These are phyloP conservation scores for Ophiosphaerella narmari DNA, from an alignment of 2,329 filamentous ascomycete species.

Conservation along the genomic window DNA sequence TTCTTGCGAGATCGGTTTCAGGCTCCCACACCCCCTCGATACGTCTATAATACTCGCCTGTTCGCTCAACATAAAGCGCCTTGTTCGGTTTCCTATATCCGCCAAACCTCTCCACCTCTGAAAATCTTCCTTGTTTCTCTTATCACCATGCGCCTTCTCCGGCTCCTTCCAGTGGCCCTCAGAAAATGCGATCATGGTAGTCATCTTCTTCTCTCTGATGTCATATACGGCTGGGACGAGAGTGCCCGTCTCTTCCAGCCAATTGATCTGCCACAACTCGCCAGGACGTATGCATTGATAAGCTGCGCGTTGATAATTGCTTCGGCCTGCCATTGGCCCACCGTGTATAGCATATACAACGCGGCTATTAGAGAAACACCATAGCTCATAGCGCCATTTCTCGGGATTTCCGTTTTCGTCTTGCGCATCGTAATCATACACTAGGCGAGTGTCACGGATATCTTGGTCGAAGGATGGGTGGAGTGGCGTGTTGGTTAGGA, in stretches of 20 bases:
- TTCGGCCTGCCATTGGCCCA: slow-evolving; percentile 57
- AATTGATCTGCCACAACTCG: slow-evolving; percentile 65
- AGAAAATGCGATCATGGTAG: slow-evolving; percentile 59
- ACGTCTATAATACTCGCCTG: slow-evolving; percentile 58
- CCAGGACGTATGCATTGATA: slow-evolving; percentile 63
- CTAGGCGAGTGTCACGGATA: slow-evolving; percentile 58
- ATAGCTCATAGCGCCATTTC: slow-evolving; percentile 66
- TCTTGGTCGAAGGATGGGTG: slow-evolving; percentile 54
- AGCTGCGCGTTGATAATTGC: slow-evolving; percentile 59
- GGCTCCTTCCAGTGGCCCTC: slow-evolving; percentile 61
- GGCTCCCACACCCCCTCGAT: slow-evolving; percentile 55
- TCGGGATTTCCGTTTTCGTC: slow-evolving; percentile 56
- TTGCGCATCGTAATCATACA: slow-evolving; percentile 62
- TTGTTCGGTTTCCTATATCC: slow-evolving; percentile 55
- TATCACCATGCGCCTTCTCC: slow-evolving; percentile 59
- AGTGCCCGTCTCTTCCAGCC: slow-evolving; percentile 65
- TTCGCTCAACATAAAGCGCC: slow-evolving; percentile 58
- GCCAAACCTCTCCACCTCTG: slow-evolving; percentile 58
- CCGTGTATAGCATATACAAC: slow-evolving; percentile 65
- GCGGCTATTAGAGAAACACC: slow-evolving; percentile 60
- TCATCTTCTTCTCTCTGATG: slow-evolving; percentile 55
- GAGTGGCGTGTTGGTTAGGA: slow-evolving; percentile 33
- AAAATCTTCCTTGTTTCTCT: slow-evolving; percentile 57
- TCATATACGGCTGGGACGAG: slow-evolving; percentile 62
- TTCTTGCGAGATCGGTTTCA: slow-evolving; percentile 51